A percentile compares a stretch with the other conserved stretches of the same genome.
These are phyloP conservation scores for Helotiales sp. DNA, from an alignment of 2,329 filamentous ascomycete genomes.

Conservation along the genomic window DNA sequence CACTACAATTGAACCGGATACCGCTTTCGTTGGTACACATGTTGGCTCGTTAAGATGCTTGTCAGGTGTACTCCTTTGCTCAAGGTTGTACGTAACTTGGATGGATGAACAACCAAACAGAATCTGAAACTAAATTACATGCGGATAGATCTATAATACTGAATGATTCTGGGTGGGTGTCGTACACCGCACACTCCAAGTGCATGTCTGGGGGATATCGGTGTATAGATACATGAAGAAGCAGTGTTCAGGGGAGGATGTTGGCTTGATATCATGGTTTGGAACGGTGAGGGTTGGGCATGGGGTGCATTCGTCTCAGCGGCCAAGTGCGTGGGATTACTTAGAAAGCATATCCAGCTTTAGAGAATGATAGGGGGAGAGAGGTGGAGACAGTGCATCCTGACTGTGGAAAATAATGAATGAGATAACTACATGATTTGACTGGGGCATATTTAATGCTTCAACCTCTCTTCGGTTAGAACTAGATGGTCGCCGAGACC, in stretches of 20 bases:
- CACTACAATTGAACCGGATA: background rate
- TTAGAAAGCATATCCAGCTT: background rate
- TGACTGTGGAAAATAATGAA: too few relatives aligned
- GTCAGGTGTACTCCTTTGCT: too few relatives aligned
- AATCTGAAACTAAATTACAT: too few relatives aligned
- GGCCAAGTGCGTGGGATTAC: background rate
- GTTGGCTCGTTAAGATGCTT: background rate
- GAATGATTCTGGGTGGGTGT: background rate
- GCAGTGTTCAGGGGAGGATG: conserved; percentile 1
- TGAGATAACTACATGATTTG: too few relatives aligned
- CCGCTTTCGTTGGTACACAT: too few relatives aligned
- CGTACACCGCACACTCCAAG: background rate
- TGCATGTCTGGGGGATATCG: background rate
- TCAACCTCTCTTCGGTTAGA: too few relatives aligned
- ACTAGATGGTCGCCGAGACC: background rate
- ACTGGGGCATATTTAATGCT: too few relatives aligned
- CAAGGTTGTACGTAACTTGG: too few relatives aligned
- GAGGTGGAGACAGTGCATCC: too few relatives aligned
- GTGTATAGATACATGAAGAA: background rate
- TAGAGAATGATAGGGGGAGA: too few relatives aligned
- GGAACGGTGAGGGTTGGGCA: background rate
- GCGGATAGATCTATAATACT: background rate
- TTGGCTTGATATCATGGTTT: conserved; percentile 6
- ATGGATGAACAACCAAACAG: too few relatives aligned
- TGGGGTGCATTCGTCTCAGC: background rate